These are phyloP conservation scores for Boletellus dicymbophilus DNA, from an alignment of 1,284 basidiomycete species.

Conservation along the genomic window DNA sequence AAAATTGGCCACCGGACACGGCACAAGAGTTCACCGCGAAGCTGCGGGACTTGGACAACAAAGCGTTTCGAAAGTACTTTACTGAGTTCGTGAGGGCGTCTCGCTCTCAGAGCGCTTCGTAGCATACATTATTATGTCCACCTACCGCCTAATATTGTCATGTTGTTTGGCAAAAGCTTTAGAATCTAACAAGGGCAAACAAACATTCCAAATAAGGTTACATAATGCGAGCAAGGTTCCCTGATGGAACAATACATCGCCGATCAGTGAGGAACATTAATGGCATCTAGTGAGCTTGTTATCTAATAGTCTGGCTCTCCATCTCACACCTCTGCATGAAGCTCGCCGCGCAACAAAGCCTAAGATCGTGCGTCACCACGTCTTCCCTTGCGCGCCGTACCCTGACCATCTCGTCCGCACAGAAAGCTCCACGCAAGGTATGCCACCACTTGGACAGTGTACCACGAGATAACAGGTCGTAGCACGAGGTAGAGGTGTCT, in stretches of 20 bases:
- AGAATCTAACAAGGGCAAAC: conserved; percentile 35
- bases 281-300: conserved; percentile 44
- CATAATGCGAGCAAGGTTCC: not conserved
- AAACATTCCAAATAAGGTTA: conserved; percentile 21
- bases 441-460: conserved; percentile 2
- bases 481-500: conserved; percentile 73
- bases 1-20: conserved; percentile 82
- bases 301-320: not conserved
- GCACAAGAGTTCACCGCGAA: conserved; percentile 81
- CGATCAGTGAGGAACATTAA: conserved; percentile 25
- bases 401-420: conserved; percentile 22
- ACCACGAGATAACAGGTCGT: conserved; percentile 6
- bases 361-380: conserved; percentile 48
- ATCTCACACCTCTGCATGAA: conserved; percentile 17
- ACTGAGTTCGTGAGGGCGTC: conserved; percentile 80
- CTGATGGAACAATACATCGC: conserved; percentile 21
- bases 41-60: conserved; percentile 77
- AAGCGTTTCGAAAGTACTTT: conserved; percentile 89
- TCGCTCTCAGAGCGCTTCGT: conserved; percentile 52
- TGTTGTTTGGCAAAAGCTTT: conserved; percentile 35
- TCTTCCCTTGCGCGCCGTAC: conserved; percentile 13
- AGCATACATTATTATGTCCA: no score
- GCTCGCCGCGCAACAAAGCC: conserved; percentile 45
- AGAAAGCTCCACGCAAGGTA: conserved; percentile 62
- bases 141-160: conserved; percentile 3